Evolutionary conservation across 768 basidiomycete species (phyloP).

Genomic region (Boletellus emodensis): DNA sequence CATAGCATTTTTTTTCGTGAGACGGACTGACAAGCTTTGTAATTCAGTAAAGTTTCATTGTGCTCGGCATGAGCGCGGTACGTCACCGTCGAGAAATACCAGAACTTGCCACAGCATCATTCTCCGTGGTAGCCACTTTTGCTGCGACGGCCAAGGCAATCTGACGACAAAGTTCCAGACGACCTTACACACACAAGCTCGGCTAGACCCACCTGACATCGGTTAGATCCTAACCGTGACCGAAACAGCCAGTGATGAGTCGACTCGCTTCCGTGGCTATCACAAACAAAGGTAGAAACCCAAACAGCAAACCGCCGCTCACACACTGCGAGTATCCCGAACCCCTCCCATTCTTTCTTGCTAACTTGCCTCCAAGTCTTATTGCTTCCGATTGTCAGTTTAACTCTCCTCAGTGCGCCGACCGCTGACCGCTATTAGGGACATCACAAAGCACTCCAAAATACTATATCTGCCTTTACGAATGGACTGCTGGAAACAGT

Average conservation of each 20-base stretch:
- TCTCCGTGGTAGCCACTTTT: too few species aligned
- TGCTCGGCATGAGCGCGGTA: background rate
- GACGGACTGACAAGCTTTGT: background rate
- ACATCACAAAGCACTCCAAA: conserved; percentile 38
- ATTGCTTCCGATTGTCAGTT: conserved; percentile 32
- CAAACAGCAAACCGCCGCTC: conserved; percentile 9
- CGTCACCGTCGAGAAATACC: too few species aligned
- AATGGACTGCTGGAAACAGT: conserved; percentile 15
- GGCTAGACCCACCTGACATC: too few species aligned
- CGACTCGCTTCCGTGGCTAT: conserved; percentile 9
- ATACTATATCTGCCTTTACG: conserved; percentile 36
- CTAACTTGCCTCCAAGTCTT: conserved; percentile 23
- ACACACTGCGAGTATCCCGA: conserved; percentile 25
- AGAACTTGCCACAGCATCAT: too few species aligned
- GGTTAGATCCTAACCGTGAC: too few species aligned
- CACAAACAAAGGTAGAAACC: background rate
- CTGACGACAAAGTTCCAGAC: too few species aligned
- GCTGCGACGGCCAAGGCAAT: too few species aligned
- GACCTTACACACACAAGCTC: too few species aligned
- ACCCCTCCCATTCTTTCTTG: background rate
- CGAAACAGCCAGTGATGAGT: background rate
- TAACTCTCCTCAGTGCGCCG: conserved; percentile 10
- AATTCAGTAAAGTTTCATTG: conserved; percentile 3
- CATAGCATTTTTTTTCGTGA: too few species aligned
- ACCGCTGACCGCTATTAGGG: conserved; percentile 27